Base-by-base conservation (phyloP, 441 rosid species). In the Breynia disticha region DNA sequence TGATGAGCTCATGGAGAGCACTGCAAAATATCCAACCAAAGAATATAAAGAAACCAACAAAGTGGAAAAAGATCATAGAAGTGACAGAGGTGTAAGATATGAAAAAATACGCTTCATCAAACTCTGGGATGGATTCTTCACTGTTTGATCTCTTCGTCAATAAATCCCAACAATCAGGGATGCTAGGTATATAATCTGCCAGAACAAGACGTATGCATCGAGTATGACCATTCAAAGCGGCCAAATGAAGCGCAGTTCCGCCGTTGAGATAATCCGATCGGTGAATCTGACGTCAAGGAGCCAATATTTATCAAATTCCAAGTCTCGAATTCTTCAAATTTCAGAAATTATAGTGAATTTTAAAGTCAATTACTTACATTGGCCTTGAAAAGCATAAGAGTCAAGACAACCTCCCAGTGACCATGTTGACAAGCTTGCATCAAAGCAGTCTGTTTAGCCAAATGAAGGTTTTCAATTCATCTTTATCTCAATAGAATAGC, bases 401-500 rank as follows among this genome's bases (percentile, higher is more conserved):
- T 79, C 71, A 79, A 79, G 69, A 88, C 97, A 67, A 86, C 97
- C 67, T 91, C 95, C 98, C 95, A 91, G 62, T 91, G 95, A 63
- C 98, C 96, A 76, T 87, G 74, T 62, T 91, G 95, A 80, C 98
- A 86, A 63, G 98, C 97, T 83, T 91, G 98, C 97, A 91, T 91
- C 82, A 91, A 72, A 67, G 96, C 94, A 48, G 94, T 91, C 96
- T 90, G 79, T 44, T 60, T 49, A 53, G 56, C 57, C 49, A 63
- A 53, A 41, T 6, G n/a, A 50, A 50, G 16, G 7, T 7, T 17
- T 16, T 16, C 12, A 5, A 28, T 32, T 8, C 11, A 28, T 28
- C 5, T 47, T 18, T 28, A 15, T 24, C 7, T 32, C 20, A 46
- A 14, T 38, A 46, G 49, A 20, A 39, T 5, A 45, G 15, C 37